A percentile compares a stretch with the other conserved stretches of the same genome.
Conservation (phyloP, 73 alveolate species). For the Tetrahymena thermophila region DNA sequence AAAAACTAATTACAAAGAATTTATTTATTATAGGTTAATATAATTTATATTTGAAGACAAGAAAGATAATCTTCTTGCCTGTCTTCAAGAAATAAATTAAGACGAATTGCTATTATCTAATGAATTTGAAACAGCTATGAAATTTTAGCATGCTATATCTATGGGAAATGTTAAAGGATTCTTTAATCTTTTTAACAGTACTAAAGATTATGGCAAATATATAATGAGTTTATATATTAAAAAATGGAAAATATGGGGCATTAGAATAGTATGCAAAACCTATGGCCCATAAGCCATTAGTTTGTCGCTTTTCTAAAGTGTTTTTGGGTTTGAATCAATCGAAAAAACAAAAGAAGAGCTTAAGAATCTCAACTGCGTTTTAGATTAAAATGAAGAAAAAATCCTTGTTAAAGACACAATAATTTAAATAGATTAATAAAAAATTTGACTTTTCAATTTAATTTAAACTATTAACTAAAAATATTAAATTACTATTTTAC, state of each 20-base stretch:
- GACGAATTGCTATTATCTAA: neutral
- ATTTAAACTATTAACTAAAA: too few species aligned
- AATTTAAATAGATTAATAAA: neutral
- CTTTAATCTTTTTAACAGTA: neutral
- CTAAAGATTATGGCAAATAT: neutral
- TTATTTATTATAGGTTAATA: neutral
- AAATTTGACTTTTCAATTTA: neutral
- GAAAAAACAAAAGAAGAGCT: neutral
- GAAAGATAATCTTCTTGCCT: neutral
- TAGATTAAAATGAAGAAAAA: neutral
- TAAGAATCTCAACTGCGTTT: neutral
- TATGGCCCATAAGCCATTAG: neutral
- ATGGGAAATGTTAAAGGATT: neutral
- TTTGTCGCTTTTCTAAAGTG: neutral
- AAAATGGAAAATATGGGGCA: neutral
- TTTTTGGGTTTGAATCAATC: neutral
- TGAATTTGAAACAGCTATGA: neutral
- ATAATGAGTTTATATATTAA: neutral
- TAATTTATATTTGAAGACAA: neutral
- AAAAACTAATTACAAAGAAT: neutral
- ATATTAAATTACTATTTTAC: too few species aligned
- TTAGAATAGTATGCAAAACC: neutral
- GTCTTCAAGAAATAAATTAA: neutral
- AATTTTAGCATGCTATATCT: neutral
- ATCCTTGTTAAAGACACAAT: neutral